phyloP scores from a whole-genome alignment of 2,329 filamentous ascomycete genomes.

The Colletotrichum agaves region DNA sequence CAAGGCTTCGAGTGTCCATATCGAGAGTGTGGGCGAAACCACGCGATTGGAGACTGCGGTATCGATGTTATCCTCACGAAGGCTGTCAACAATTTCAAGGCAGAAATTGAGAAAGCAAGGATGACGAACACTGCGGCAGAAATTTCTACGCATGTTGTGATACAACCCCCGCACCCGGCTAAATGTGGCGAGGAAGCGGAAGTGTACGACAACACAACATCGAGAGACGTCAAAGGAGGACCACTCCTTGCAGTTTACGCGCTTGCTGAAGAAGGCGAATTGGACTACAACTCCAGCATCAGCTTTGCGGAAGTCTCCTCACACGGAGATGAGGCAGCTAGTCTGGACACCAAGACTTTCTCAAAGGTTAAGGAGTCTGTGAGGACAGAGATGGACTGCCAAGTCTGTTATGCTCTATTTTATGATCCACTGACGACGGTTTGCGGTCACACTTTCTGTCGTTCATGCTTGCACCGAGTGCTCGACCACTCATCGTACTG shows the following conservation, averaged over 20 bases:
- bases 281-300: constrained; percentile 67
- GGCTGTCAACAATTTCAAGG: constrained; percentile 69
- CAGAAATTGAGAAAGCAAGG: constrained; percentile 59
- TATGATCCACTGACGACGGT: constrained; percentile 84
- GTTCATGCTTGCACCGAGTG: constrained; percentile 79
- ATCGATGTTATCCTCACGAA: constrained; percentile 82
- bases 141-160: constrained; percentile 52
- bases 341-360: constrained; percentile 51
- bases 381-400: constrained; percentile 83
- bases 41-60: constrained; percentile 80
- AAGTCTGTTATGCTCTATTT: constrained; percentile 86
- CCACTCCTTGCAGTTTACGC: constrained; percentile 73
- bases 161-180: constrained; percentile 23
- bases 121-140: constrained; percentile 47
- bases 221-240: constrained; percentile 61
- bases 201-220: constrained; percentile 46
- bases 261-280: constrained; percentile 69
- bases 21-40: constrained; percentile 72
- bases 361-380: constrained; percentile 69
- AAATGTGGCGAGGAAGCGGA: constrained; percentile 49
- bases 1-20: constrained; percentile 82
- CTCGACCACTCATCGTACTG: constrained; percentile 83
- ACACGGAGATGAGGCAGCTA: constrained; percentile 41
- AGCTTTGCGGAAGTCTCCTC: constrained; percentile 53
- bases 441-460: constrained; percentile 92